phyloP scores from a whole-genome alignment of 805 yeast genomes.

The Sugiyamaella lignohabitans region DNA sequence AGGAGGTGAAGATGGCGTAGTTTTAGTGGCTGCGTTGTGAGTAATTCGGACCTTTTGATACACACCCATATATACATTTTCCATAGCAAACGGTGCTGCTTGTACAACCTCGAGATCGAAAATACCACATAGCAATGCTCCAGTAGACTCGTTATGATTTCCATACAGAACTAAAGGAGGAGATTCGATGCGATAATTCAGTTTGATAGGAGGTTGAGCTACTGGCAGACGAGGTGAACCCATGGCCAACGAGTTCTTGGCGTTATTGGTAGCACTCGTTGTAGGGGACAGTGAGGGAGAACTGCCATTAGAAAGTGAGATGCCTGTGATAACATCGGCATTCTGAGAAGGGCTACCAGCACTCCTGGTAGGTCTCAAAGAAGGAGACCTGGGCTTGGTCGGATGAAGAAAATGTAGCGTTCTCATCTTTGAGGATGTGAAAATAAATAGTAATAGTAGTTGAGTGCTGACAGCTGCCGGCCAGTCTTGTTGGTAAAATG shows the following conservation, averaged over 20 bases:
- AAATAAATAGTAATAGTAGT: no score
- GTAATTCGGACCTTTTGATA: slow-evolving; percentile 48
- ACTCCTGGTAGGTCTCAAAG: no score
- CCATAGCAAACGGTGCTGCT: slow-evolving; percentile 37
- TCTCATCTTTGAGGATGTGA: no score
- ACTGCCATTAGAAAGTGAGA: not conserved
- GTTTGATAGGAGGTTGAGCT: slow-evolving; percentile 1
- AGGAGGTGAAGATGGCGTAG: not conserved
- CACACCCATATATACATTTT: slow-evolving; percentile 55
- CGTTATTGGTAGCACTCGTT: no score
- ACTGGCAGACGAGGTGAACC: no score
- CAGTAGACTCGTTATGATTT: slow-evolving; percentile 66
- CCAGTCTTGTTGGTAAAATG: no score
- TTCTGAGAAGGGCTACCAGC: not conserved
- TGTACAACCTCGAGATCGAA: slow-evolving; percentile 53
- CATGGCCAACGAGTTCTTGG: slow-evolving; percentile 47
- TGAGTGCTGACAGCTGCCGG: no score
- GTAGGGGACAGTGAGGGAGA: not conserved
- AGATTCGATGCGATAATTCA: slow-evolving; percentile 59
- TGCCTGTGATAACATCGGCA: not conserved
- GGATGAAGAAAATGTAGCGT: not conserved
- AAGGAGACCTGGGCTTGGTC: not conserved
- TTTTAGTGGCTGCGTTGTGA: slow-evolving; percentile 2
- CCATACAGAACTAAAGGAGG: slow-evolving; percentile 92
- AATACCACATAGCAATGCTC: slow-evolving; percentile 79